Evolutionary conservation across 2,329 filamentous ascomycete genomes (phyloP).

Genomic region (Cordyceps cicadae): DNA sequence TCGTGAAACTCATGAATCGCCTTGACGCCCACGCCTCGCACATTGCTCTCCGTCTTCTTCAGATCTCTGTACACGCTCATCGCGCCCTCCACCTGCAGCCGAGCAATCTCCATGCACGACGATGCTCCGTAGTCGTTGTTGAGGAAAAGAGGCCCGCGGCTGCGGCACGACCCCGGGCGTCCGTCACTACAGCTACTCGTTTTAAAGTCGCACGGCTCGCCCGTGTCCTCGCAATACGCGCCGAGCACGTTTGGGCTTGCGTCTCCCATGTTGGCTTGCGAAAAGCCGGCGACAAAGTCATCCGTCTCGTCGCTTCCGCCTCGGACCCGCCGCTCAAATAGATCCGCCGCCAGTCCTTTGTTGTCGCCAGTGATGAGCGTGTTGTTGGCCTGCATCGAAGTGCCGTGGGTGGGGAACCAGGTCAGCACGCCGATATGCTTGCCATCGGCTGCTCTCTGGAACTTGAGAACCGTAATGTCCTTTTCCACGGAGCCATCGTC

Average conservation of each 20-base stretch:
- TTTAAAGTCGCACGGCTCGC: constrained; percentile 58
- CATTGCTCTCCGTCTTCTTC: constrained; percentile 35
- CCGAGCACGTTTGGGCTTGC: constrained; percentile 78
- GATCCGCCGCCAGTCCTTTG: constrained; percentile 78
- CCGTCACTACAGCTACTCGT: constrained; percentile 72
- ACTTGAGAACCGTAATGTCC: constrained; percentile 67
- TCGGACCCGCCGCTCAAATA: constrained; percentile 66
- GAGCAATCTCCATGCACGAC: constrained; percentile 71
- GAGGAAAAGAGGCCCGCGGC: constrained; percentile 58
- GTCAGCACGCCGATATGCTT: constrained; percentile 74
- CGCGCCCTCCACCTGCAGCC: constrained; percentile 56
- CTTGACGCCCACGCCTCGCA: constrained; percentile 59
- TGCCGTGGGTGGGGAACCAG: constrained; percentile 88
- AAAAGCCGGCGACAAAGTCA: constrained; percentile 81
- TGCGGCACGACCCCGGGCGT: constrained; percentile 59
- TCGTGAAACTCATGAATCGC: constrained; percentile 77
- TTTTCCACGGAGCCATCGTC: constrained; percentile 54
- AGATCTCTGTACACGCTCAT: constrained; percentile 41
- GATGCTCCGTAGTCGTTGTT: constrained; percentile 60
- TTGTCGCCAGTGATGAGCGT: constrained; percentile 85
- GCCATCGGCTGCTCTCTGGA: constrained; percentile 60
- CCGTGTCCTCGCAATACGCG: constrained; percentile 77
- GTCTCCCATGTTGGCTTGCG: constrained; percentile 84
- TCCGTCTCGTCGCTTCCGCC: constrained; percentile 47
- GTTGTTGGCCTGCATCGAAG: constrained; percentile 83